A percentile compares a stretch with the other conserved stretches of the same genome.
phyloP scores from a whole-genome alignment of 345 rosid genomes.

The Bruguiera parviflora region DNA sequence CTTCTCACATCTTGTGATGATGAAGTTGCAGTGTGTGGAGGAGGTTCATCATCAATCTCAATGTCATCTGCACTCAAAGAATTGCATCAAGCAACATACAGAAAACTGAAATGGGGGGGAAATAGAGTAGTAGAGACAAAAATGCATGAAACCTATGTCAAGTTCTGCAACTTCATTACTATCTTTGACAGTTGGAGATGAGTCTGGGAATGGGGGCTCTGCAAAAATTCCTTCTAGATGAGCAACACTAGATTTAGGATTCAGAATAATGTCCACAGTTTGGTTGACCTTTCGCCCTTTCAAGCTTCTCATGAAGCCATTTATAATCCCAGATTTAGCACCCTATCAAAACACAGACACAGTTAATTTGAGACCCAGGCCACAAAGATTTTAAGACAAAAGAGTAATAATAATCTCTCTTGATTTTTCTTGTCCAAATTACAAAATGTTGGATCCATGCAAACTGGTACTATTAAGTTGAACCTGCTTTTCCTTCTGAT shows the following conservation, averaged over 20 bases:
- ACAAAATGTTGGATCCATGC: background rate
- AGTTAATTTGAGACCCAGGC: too few species aligned
- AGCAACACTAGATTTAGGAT: constrained; percentile 10
- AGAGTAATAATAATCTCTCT: too few species aligned
- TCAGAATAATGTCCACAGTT: background rate
- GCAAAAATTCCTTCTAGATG: constrained; percentile 20
- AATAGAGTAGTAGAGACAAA: background rate
- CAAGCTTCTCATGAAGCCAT: constrained; percentile 33
- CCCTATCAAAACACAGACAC: constrained; percentile 24
- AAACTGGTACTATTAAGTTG: constrained; percentile 1
- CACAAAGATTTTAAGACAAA: too few species aligned
- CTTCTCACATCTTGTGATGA: constrained; percentile 30
- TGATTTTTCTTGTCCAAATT: too few species aligned
- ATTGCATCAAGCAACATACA: background rate
- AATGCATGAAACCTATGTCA: constrained; percentile 23
- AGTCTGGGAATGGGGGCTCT: constrained; percentile 13
- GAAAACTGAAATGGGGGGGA: background rate
- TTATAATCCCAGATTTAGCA: constrained; percentile 35
- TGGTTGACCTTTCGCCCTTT: constrained; percentile 14
- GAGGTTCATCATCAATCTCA: constrained; percentile 29
- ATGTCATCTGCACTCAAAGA: constrained; percentile 24
- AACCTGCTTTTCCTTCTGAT: constrained; percentile 30
- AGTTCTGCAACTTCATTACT: constrained; percentile 19
- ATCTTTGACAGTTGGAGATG: constrained; percentile 9
- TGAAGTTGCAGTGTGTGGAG: constrained; percentile 5